A percentile compares a stretch with the other conserved stretches of the same genome.
These are phyloP conservation scores for Alloteropsis angusta DNA, from an alignment of 202 grass and related monocot species.

Conservation along the genomic window DNA sequence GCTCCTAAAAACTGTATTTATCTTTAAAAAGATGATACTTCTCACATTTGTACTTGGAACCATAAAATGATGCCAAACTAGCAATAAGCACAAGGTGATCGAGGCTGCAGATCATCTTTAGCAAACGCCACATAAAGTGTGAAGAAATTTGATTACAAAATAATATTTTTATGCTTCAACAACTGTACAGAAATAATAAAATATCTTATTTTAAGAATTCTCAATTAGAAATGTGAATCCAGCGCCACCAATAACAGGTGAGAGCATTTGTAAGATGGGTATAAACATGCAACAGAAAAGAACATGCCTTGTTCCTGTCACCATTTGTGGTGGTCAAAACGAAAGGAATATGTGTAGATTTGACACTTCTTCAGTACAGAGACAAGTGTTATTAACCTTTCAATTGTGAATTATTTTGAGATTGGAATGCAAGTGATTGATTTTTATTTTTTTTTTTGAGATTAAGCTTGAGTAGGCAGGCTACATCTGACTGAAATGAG, in stretches of 20 bases:
- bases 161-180: background rate
- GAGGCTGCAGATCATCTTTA: background rate
- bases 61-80: background rate
- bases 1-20: background rate
- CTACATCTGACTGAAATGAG: too few relatives aligned
- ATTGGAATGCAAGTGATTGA: too few relatives aligned
- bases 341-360: too few relatives aligned
- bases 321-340: too few relatives aligned
- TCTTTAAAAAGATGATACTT: background rate
- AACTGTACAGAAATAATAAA: background rate
- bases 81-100: background rate
- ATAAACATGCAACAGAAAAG: too few relatives aligned
- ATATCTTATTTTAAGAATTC: background rate
- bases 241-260: background rate
- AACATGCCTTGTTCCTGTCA: too few relatives aligned
- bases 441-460: too few relatives aligned
- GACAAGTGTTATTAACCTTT: too few relatives aligned
- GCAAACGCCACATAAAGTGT: background rate
- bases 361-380: too few relatives aligned
- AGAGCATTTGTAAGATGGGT: too few relatives aligned
- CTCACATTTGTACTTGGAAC: conserved; percentile 1
- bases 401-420: too few relatives aligned
- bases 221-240: background rate
- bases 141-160: background rate
- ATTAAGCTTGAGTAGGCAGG: too few relatives aligned